Percentiles rank a stretch among this genome's conserved stretches.
These are phyloP conservation scores for Umbellularia californica DNA, from an alignment of 164 flowering plant species.

Conservation along the genomic window DNA sequence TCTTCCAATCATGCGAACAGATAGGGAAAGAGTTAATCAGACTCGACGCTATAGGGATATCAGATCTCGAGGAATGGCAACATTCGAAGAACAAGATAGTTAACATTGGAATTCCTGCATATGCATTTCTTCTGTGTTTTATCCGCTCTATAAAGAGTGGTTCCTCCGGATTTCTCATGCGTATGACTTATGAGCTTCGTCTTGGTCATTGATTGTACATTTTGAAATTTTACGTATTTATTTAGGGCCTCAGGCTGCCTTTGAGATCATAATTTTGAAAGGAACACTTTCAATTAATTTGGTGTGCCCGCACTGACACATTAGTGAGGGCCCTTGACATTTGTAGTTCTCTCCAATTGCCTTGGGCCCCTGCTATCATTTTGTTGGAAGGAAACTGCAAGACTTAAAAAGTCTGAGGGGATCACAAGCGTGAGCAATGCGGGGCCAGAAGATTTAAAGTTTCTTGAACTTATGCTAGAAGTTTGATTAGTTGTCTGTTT, in stretches of 20 bases:
- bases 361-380: not conserved
- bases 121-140: conserved; percentile 33
- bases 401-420: not conserved
- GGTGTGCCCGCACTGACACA: not conserved
- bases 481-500: not conserved
- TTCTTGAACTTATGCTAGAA: not conserved
- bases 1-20: conserved; percentile 26
- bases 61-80: conserved; percentile 30
- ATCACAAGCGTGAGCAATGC: not conserved
- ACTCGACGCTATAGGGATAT: conserved; percentile 21
- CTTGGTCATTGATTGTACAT: not conserved
- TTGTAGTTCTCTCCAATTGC: not conserved
- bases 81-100: conserved; percentile 35
- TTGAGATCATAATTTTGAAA: not conserved
- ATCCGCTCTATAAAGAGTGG: conserved; percentile 34
- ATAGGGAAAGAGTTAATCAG: conserved; percentile 28
- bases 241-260: not conserved
- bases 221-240: not conserved
- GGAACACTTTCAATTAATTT: not conserved
- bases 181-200: conserved; percentile 19
- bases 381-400: not conserved
- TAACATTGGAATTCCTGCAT: conserved; percentile 37
- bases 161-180: conserved; percentile 36
- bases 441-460: not conserved
- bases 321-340: not conserved